Base-by-base conservation (phyloP, 2,329 filamentous ascomycete species). In the Claviceps fusiformis region DNA sequence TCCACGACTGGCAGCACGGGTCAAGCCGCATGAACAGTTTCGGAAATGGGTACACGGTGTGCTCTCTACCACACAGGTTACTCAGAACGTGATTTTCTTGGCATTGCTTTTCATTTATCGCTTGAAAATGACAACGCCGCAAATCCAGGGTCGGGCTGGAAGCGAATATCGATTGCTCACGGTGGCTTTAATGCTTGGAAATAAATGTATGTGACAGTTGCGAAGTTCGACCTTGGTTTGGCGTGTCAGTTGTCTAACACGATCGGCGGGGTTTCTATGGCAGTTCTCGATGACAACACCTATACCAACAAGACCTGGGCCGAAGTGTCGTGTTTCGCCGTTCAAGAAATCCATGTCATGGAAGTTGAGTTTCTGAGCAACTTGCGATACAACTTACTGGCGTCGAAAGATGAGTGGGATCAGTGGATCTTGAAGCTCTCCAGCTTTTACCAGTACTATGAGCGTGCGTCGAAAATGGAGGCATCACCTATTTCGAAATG, bases 301-400 rank as follows among this genome's bases (percentile, higher is more conserved):
- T 98, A 98, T 71, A 97, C 93, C 43, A 98, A 98, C 75, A 96
- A 97, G 75, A 98, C 93, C 0, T 98, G 93, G 93, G 93, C 92
- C 2, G 93, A 98, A 64, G 93, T 98, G 11, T 97, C 93, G 0
- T 87, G 88, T 48, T 95, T 98, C 58, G 84, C 88, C 1, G 92
- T 97, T 13, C 83, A 86, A 58, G 93, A 98, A 70, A 95, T 98
- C 53, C 93, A 98, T 68, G 87, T 96, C 48, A 98, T 98, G 93
- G 93, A 98, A 69, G 93, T 98, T n/a, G 93, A 98, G 69, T 98
- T 98, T 64, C 75, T 98, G 59, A 96, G 92, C 75, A 97, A 97
- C 70, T 95, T 98, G 85, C 83, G 92, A 64, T 98, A 97, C 71
- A 90, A 89, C 63, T 75, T 98, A 8, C 84, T 92, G 66, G 89